phyloP scores from a whole-genome alignment of 495 filamentous ascomycete species.

The Endocarpon pusillum region DNA sequence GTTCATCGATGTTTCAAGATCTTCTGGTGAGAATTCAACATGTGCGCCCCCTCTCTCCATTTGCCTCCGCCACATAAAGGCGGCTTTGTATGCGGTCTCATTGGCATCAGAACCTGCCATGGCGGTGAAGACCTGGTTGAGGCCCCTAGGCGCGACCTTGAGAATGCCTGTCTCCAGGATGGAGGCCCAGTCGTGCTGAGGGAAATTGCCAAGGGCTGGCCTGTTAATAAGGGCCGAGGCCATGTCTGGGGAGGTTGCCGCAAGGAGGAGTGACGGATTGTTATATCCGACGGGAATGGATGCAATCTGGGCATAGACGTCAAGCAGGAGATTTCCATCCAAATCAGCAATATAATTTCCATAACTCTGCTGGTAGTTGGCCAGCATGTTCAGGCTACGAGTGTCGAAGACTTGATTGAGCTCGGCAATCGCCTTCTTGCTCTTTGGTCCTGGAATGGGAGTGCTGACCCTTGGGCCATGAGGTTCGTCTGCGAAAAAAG shows the following conservation, averaged over 20 bases:
- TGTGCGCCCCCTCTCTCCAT: constrained; percentile 67
- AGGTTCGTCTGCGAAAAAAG: constrained; percentile 63
- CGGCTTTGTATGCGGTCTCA: constrained; percentile 98
- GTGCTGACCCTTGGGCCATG: constrained; percentile 53
- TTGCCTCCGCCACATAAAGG: constrained; percentile 93
- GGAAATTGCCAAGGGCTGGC: constrained; percentile 93
- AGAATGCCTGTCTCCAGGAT: constrained; percentile 79
- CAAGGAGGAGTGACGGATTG: constrained; percentile 63
- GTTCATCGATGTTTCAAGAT: constrained; percentile 62
- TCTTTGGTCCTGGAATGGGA: constrained; percentile 68
- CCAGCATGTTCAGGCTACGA: constrained; percentile 80
- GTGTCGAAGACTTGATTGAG: constrained; percentile 85
- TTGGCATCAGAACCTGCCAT: constrained; percentile 95
- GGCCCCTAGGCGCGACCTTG: constrained; percentile 73
- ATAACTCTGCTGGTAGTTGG: constrained; percentile 54
- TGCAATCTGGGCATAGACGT: constrained; percentile 33
- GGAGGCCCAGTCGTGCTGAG: constrained; percentile 71
- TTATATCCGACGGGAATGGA: constrained; percentile 96
- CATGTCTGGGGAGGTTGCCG: constrained; percentile 64
- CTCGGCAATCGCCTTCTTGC: constrained; percentile 49
- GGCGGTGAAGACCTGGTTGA: constrained; percentile 93
- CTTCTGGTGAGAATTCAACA: constrained; percentile 52
- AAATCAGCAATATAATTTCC: constrained; percentile 69
- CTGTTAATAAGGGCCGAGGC: constrained; percentile 74
- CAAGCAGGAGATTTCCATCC: constrained; percentile 56